Evolutionary conservation across 371 early-diverging fungal species (phyloP).

Genomic region (Apophysomyces sp.): DNA sequence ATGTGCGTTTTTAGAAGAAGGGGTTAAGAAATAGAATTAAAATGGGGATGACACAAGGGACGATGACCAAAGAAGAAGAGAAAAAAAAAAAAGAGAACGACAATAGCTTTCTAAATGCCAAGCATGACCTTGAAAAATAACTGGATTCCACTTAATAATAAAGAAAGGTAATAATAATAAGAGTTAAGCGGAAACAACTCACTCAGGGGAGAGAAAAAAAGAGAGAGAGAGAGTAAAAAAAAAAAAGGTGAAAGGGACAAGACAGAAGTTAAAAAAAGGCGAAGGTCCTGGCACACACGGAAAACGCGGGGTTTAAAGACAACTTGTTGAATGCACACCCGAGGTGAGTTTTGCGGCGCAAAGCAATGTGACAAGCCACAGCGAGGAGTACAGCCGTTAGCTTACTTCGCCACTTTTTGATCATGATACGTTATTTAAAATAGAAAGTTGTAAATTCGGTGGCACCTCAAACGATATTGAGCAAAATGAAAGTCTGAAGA

Average conservation of each 20-base stretch:
- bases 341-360: not conserved
- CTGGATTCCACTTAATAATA: no score
- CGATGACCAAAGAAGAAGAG: not conserved
- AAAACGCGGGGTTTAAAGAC: constrained; percentile 1
- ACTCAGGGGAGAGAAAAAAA: not conserved
- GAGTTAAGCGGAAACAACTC: no score
- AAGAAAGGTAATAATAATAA: no score
- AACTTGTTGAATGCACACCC: not conserved
- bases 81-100: not conserved
- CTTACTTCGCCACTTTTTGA: not conserved
- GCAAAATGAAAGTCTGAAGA: not conserved
- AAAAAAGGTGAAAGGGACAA: not conserved
- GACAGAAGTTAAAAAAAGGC: not conserved
- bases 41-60: not conserved
- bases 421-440: not conserved
- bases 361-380: not conserved
- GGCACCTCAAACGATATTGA: not conserved
- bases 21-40: not conserved
- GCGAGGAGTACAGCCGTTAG: not conserved
- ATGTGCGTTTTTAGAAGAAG: not conserved
- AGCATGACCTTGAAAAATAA: not conserved
- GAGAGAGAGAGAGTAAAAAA: not conserved
- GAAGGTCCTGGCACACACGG: not conserved
- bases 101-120: not conserved
- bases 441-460: not conserved